A percentile compares a stretch with the other conserved stretches of the same genome.
Evolutionary conservation across 441 rosid genomes (phyloP).

Genomic region (Aleurites moluccanus): DNA sequence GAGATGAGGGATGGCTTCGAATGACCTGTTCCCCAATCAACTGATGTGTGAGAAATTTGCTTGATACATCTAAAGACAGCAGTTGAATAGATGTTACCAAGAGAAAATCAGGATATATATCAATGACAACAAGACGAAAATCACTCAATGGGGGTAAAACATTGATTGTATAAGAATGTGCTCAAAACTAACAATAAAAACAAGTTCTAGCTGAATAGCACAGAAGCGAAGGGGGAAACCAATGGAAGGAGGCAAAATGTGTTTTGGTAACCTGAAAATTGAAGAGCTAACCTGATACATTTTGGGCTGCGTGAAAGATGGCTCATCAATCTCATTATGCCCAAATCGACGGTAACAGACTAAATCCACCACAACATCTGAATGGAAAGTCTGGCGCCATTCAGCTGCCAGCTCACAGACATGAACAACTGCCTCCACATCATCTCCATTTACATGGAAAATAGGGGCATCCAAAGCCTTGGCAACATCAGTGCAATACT

Average conservation of each 20-base stretch:
- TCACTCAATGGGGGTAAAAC: background rate
- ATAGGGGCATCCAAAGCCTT: conserved; percentile 95
- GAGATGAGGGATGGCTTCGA: conserved; percentile 80
- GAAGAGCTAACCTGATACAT: conserved; percentile 72
- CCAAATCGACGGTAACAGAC: conserved; percentile 92
- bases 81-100: no score
- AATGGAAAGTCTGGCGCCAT: conserved; percentile 97
- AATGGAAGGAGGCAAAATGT: background rate
- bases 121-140: background rate
- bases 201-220: background rate
- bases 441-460: conserved; percentile 93
- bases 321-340: conserved; percentile 95
- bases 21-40: conserved; percentile 56
- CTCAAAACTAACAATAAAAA: conserved; percentile 9
- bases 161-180: background rate
- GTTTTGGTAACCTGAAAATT: background rate
- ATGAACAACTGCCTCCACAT: conserved; percentile 94
- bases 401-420: conserved; percentile 96
- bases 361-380: conserved; percentile 93
- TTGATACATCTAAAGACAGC: conserved; percentile 10
- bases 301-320: conserved; percentile 94
- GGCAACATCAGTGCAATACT: conserved; percentile 97
- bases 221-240: background rate
- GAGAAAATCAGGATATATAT: background rate
- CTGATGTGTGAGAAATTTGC: conserved; percentile 13